Evolutionary conservation across 352 stramenopile species (phyloP), one percentile per base, ranked within the genome.

Genomic region (Globisporangium sylvaticum): DNA sequence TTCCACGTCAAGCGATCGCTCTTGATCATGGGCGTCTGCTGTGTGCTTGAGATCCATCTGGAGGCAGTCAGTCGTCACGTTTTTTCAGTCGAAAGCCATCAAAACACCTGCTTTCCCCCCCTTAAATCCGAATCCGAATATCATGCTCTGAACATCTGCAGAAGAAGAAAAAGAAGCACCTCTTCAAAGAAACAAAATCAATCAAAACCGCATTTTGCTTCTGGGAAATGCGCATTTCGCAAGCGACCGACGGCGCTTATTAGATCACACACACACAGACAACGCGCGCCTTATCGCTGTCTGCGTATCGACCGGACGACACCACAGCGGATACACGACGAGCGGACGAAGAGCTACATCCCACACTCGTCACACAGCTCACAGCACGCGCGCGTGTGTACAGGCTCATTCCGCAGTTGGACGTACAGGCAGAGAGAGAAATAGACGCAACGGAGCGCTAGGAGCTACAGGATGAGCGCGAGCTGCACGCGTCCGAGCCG

Each of bases 401-500:
- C 42, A 50, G 6, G 39, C 39, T 8, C 39, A 46, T 46, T 46
- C 39, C 5, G 39, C 15, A 46, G 15, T 46, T n/a, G 15, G 39
- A n/a, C 39, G 7, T 20, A 46, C 42, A 50, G 42, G 9, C 42
- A 48, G 42, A n/a, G 42, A 10, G 20, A 50, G 39, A 10, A 1
- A 44, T 1, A 44, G 2, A 50, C 42, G 2, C 5, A n/a, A 20
- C 15, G 39, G 15, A 46, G 10, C 39, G 39, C 39, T 6, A 20
- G 14, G 18, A 48, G 14, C 39, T 4, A 15, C 4, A 32, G 53
- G 7, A 58, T n/a, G 37, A 10, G 14, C 57, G 25, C 32, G 48
- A 44, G 8, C 22, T 93, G 85, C 58, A 50, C 54, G 25, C 71
- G 67, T n/a, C 79, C 81, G 29, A 42, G 42, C 22, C 66, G 64